Conservation (phyloP, 2,329 filamentous ascomycete species). For the Diaporthe vaccinii region DNA sequence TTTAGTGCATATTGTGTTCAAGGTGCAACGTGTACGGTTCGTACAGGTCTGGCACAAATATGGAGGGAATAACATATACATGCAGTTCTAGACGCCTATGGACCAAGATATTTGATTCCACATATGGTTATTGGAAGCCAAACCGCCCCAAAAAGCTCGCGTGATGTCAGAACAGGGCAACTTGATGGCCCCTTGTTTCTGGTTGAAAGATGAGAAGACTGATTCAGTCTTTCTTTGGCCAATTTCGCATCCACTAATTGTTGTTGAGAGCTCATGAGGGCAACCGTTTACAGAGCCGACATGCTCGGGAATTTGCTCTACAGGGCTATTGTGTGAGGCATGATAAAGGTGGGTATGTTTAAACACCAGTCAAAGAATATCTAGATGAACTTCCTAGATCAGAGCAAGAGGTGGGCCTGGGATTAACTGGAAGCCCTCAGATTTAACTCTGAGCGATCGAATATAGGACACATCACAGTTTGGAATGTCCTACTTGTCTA, state of each 20-base stretch:
- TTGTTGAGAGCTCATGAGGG: neutral
- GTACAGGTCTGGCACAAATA: neutral
- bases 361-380: neutral
- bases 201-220: neutral
- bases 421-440: no score
- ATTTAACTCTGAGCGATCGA: neutral
- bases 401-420: no score
- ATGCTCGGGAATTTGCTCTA: neutral
- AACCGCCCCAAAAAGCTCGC: neutral
- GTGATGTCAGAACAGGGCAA: neutral
- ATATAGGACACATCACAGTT: neutral
- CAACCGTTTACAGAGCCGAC: neutral
- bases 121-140: neutral
- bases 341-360: neutral
- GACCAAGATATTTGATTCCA: neutral
- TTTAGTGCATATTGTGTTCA: neutral
- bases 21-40: neutral
- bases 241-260: neutral
- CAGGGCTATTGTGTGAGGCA: neutral
- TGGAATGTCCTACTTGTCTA: neutral
- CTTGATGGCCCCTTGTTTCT: rapidly evolving
- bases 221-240: neutral
- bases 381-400: no score
- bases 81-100: neutral
- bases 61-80: neutral